Evolutionary conservation across 805 yeast genomes (phyloP).

Genomic region (Metschnikowia lochheadii): DNA sequence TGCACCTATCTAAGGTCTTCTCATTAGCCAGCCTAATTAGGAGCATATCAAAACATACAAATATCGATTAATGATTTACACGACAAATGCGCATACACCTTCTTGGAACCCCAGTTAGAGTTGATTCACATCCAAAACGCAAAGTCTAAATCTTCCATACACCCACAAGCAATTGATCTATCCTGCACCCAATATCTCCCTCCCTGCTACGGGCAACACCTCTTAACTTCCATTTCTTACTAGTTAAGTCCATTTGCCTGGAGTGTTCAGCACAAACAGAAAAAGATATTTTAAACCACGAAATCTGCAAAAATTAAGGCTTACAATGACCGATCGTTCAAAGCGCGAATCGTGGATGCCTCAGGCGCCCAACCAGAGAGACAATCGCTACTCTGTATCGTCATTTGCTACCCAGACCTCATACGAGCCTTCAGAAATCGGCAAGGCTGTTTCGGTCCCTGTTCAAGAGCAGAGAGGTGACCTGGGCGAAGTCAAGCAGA

Average conservation of each 20-base stretch:
- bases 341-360: constrained; percentile 1
- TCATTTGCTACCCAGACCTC: constrained; percentile 12
- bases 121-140: not conserved
- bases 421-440: constrained; percentile 21
- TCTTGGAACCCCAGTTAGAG: not conserved
- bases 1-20: not conserved
- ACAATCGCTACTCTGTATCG: constrained; percentile 4
- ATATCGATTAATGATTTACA: not conserved
- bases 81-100: not conserved
- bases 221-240: not conserved
- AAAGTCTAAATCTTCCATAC: not conserved
- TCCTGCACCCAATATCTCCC: not conserved
- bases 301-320: not conserved
- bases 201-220: not conserved
- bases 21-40: constrained; percentile 4
- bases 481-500: constrained; percentile 11
- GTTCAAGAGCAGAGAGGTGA: constrained; percentile 7
- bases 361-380: not conserved
- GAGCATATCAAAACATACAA: not conserved
- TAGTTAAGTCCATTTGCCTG: no score
- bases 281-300: not conserved
- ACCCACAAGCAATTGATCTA: not conserved
- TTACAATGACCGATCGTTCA: not conserved
- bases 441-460: constrained; percentile 18
- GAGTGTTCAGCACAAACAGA: no score